Evolutionary conservation across 352 stramenopile species (phyloP), one percentile per base, ranked within the genome.

Genomic region (Globisporangium lucens): DNA sequence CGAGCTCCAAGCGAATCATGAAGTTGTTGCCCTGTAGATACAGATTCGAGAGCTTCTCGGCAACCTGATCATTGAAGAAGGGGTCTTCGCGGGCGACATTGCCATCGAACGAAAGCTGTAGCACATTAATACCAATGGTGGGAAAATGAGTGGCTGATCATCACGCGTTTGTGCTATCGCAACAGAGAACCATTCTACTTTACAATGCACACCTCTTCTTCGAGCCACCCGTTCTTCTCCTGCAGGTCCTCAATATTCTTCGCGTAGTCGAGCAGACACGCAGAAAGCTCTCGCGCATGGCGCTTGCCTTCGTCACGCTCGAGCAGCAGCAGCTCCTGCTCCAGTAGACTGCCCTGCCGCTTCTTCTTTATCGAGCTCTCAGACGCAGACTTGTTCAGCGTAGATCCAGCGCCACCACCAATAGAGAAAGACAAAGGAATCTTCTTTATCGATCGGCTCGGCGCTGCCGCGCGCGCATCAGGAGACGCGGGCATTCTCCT

Each of bases 21-120:
- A 90, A 81, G 62, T 95, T 91, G 73, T 93, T 95, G 41, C 84
- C 87, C 68, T 95, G 82, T 10, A 87, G 27, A 29, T 93, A 90
- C 60, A 95, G 20, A 41, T 91, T 83, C 15, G 82, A 91, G 43
- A 95, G 73, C 72, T 93, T 91, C 53, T 92, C 85, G 55, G 82
- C 82, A 1, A 81, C 75, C 24, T 83, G 73, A 0, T 92, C 80
- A 51, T 93, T 93, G 73, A 87, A 90, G 63, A 88, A 92, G 36
- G 87, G 87, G 38, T 95, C 82, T 17, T 90, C 77, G 8, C 87
- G 82, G 1, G 77, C 75, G 33, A 82, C 77, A 55, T 91, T 71
- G 61, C 89, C 76, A 61, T 95, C 85, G 60, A 95, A 93, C 49
- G 86, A 83, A 4, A 93, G 75, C 87, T 94, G 60, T 1, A 49